Evolutionary conservation across 129 eudicot genomes (phyloP), one percentile per base, ranked within the genome.

Genomic region (Lactuca saligna): DNA sequence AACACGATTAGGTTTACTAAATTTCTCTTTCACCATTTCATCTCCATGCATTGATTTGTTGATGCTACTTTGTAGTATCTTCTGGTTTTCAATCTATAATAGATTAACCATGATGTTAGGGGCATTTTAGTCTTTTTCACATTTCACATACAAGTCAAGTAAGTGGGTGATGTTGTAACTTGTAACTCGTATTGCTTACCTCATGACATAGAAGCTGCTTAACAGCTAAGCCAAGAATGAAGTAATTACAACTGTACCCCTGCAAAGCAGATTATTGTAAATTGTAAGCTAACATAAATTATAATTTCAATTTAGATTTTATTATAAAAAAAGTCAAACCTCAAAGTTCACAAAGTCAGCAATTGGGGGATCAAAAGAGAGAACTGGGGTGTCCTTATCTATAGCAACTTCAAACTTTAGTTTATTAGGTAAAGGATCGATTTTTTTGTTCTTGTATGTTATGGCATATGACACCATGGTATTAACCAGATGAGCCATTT

Each of bases 281-380:
- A n/a, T n/a, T n/a, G n/a, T n/a, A n/a, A n/a, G n/a, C n/a, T n/a
- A n/a, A n/a, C n/a, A n/a, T n/a, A n/a, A n/a, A n/a, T n/a, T n/a
- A 58, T 35, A 11, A 32, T 16, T 16, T 44, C 17, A 46, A 55
- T 13, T 58, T 15, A 37, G 44, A 58, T 63, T 9, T 59, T 35
- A 64, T 64, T 31, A 66, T 54, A 16, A 13, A 41, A 35, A 70
- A 25, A 25, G 29, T 25, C 35, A 33, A 33, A 93, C 99, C 95
- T 89, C 85, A 75, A 84, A 89, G 58, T 74, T 79, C 33, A 85
- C 69, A 35, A 89, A 87, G 35, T 83, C 90, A 3, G 70, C 49
- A 70, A 93, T 80, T 8, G 97, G 93, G 25, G 99, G 99, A 83
- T 89, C 95, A 50, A 89, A 83, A 72, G 88, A 79, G 63, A 93